Conservation (phyloP, 164 flowering plant genomes). For the Cinnamomum micranthum region DNA sequence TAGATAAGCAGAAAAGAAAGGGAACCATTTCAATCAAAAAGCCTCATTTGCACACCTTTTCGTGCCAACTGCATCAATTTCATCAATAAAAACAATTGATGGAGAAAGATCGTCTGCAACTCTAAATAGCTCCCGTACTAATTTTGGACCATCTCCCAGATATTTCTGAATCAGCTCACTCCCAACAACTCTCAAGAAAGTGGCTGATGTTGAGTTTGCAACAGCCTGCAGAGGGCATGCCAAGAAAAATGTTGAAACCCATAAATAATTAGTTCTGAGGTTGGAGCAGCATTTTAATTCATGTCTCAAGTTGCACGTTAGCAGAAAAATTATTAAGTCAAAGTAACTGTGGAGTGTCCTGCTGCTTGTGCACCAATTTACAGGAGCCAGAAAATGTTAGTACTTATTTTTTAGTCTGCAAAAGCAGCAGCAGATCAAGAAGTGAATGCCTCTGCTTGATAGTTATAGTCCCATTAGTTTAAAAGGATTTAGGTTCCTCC, state of each 20-base stretch:
- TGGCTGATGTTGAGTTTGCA: conserved; percentile 91
- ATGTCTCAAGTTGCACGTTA: too few relatives aligned
- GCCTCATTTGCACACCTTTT: conserved; percentile 45
- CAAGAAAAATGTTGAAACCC: neutral
- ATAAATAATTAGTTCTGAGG: too few relatives aligned
- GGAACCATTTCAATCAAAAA: neutral
- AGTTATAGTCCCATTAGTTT: too few relatives aligned
- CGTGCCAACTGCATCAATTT: conserved; percentile 93
- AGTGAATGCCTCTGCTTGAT: too few relatives aligned
- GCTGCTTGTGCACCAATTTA: too few relatives aligned
- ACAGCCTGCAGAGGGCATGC: conserved; percentile 56
- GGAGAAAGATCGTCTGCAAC: conserved; percentile 97
- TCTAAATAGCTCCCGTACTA: conserved; percentile 87
- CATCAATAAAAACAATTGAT: conserved; percentile 93
- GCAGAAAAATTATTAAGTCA: too few relatives aligned
- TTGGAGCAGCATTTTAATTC: too few relatives aligned
- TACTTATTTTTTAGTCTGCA: too few relatives aligned
- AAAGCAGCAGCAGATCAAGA: too few relatives aligned
- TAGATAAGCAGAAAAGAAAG: neutral
- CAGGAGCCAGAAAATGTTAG: too few relatives aligned
- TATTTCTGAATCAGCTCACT: conserved; percentile 91
- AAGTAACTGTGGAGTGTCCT: too few relatives aligned
- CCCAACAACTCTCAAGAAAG: conserved; percentile 89
- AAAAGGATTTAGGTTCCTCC: too few relatives aligned
- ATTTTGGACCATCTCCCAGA: conserved; percentile 89